Evolutionary conservation across 2,329 filamentous ascomycete species (phyloP), one percentile per base, ranked within the genome.

Genomic region (Leptographium lundbergii): DNA sequence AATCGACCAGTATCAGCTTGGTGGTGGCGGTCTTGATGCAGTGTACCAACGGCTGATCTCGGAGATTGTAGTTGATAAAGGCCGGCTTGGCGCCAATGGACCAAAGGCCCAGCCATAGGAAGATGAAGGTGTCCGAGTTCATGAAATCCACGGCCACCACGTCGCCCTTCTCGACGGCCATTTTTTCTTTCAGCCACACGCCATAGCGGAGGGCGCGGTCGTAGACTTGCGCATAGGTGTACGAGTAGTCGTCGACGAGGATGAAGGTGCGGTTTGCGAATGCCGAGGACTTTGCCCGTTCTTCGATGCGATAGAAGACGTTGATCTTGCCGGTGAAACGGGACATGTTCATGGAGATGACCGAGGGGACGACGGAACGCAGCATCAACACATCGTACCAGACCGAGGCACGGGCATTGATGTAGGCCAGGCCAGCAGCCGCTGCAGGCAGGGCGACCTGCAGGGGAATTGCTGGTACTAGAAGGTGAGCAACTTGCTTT

Each of bases 11-110:
- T 59, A 91, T 74, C 2, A 95, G 67, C 11, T 79, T 79, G 0
- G 88, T 77, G 0, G 80, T 84, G 2, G 88, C 86, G 1, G 83
- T 81, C 63, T 78, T 80, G 52, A 95, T 76, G 64, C 88, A 92
- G 71, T 96, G 90, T 3, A 81, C 70, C 62, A 96, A 74, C 0
- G 89, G 78, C 32, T 86, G 81, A 14, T 84, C 86, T 0, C 80
- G 78, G 55, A 95, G 74, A 68, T 94, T 94, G 72, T 91, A 92
- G 72, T 96, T 96, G 73, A 95, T 87, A 65, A 94, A 89, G 0
- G 90, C 90, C 0, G 90, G 89, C 59, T 84, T 84, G 0, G 88
- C 90, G 13, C 91, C 91, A 60, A 95, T 83, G 34, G 85, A 83
- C 89, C 89, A 95, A 36, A 95, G 72, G 0, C 86, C 90, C 58